A percentile compares a stretch with the other conserved stretches of the same genome.
These are phyloP conservation scores for Sophora flavescens DNA, from an alignment of 306 rosid genomes.

Conservation along the genomic window DNA sequence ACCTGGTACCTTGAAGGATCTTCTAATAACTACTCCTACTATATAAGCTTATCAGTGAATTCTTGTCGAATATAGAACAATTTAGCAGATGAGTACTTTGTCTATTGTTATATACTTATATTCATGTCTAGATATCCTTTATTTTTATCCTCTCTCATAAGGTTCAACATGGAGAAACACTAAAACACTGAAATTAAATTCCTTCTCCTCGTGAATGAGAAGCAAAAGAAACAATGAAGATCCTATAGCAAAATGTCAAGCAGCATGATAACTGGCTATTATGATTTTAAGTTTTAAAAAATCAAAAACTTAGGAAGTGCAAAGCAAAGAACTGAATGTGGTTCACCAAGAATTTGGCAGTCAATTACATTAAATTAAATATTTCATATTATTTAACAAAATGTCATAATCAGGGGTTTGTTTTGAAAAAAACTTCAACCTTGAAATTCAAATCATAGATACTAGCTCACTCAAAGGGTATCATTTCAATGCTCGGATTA, in stretches of 20 bases:
- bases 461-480: too few species aligned
- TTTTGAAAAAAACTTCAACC: too few species aligned
- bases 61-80: constrained; percentile 54
- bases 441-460: too few species aligned
- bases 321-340: too few species aligned
- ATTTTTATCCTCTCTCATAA: neutral
- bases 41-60: constrained; percentile 65
- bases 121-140: neutral
- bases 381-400: too few species aligned
- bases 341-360: too few species aligned
- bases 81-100: neutral
- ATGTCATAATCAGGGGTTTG: too few species aligned
- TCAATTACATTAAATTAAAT: too few species aligned
- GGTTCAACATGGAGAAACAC: neutral
- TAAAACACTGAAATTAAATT: neutral
- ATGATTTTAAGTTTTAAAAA: neutral
- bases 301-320: too few species aligned
- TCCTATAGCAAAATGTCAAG: neutral
- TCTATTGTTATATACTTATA: constrained; percentile 3
- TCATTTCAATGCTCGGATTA: too few species aligned
- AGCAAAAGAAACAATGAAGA: neutral
- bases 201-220: neutral
- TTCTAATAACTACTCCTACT: constrained; percentile 63
- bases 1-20: constrained; percentile 67
- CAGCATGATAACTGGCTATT: neutral